A percentile compares a stretch with the other conserved stretches of the same genome.
These are phyloP conservation scores for Fusarium sp. DNA, from an alignment of 2,329 filamentous ascomycete species.

Conservation along the genomic window DNA sequence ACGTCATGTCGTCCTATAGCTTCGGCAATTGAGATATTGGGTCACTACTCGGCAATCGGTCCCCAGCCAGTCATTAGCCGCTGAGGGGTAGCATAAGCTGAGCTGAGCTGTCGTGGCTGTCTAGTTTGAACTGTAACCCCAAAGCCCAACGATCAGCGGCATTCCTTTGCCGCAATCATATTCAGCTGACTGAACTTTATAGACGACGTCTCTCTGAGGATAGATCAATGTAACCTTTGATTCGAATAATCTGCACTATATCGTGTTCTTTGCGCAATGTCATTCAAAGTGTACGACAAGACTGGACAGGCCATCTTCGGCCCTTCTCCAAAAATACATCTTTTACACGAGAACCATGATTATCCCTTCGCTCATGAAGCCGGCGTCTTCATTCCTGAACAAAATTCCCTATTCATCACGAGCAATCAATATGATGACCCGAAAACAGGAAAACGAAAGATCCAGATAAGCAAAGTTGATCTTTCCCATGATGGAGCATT, in stretches of 20 bases:
- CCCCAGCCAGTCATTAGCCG: slow-evolving; percentile 1
- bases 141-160: slow-evolving; percentile 8
- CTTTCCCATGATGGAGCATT: slow-evolving; percentile 30
- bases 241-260: neutral
- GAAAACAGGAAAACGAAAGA: slow-evolving; percentile 40
- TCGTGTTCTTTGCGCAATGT: neutral
- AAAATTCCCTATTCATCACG: slow-evolving; percentile 51
- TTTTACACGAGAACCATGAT: slow-evolving; percentile 53
- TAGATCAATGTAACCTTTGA: neutral
- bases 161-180: neutral
- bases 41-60: neutral
- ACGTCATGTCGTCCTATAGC: neutral
- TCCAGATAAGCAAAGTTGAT: slow-evolving; percentile 49
- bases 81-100: slow-evolving; percentile 19
- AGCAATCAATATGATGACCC: slow-evolving; percentile 50
- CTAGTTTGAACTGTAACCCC: neutral
- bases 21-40: neutral
- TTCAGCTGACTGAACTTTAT: too few relatives aligned
- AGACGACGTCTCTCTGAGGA: neutral
- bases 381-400: slow-evolving; percentile 50
- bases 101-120: too few relatives aligned
- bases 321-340: slow-evolving; percentile 50
- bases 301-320: slow-evolving; percentile 51
- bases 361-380: slow-evolving; percentile 65
- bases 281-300: slow-evolving; percentile 30